Conservation (phyloP, 2,329 filamentous ascomycete species). For the Ceratocystiopsis sp. region DNA sequence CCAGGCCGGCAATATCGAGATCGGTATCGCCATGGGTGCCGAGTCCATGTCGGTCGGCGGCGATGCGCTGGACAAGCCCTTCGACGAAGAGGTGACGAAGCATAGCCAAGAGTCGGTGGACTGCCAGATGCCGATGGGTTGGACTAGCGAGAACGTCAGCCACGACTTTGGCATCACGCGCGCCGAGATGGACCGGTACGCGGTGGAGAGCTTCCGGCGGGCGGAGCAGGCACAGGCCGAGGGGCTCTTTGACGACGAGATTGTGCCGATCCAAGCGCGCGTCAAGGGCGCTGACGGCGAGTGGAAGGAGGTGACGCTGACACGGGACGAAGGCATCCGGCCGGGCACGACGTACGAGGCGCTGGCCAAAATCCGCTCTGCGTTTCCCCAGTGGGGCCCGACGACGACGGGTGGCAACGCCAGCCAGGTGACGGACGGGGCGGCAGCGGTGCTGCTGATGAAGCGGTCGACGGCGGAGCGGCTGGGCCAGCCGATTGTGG, state of each 20-base stretch:
- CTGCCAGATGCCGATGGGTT: slow-evolving; percentile 92
- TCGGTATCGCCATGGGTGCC: slow-evolving; percentile 75
- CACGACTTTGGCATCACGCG: slow-evolving; percentile 75
- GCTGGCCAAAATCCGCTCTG: slow-evolving; percentile 69
- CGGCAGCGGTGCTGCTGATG: slow-evolving; percentile 81
- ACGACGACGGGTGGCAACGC: slow-evolving; percentile 85
- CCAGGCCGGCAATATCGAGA: slow-evolving; percentile 58
- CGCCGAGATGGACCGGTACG: slow-evolving; percentile 67
- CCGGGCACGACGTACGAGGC: slow-evolving; percentile 75
- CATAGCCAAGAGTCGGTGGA: slow-evolving; percentile 62
- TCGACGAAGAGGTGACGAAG: slow-evolving; percentile 57
- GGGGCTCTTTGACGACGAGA: slow-evolving; percentile 87
- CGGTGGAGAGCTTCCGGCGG: slow-evolving; percentile 71
- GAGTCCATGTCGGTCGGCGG: slow-evolving; percentile 72
- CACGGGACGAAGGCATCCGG: slow-evolving; percentile 77
- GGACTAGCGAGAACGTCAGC: slow-evolving; percentile 92
- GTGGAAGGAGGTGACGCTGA: slow-evolving; percentile 59
- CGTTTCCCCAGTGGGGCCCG: slow-evolving; percentile 80
- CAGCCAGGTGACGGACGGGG: slow-evolving; percentile 87
- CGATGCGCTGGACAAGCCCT: slow-evolving; percentile 52
- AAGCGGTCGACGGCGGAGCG: slow-evolving; percentile 77
- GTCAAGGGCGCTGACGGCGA: slow-evolving; percentile 74
- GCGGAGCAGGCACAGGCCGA: slow-evolving; percentile 83
- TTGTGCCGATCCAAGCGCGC: slow-evolving; percentile 68
- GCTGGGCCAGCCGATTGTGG: slow-evolving; percentile 79